phyloP scores from a whole-genome alignment of 306 rosid species.

The Pyrus bretschneideri region DNA sequence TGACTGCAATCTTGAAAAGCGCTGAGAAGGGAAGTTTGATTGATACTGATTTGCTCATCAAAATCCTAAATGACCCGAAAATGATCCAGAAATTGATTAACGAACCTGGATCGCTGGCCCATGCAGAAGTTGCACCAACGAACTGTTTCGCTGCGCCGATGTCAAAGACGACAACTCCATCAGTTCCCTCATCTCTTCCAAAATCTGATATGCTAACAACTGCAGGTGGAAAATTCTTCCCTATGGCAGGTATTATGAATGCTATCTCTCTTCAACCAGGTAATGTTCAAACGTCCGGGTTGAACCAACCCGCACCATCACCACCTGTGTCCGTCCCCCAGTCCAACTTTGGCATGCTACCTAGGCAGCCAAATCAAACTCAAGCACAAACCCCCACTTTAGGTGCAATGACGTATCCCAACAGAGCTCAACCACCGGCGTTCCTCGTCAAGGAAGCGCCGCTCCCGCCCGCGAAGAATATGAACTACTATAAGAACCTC shows the following conservation, averaged over 20 bases:
- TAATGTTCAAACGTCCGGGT: constrained; percentile 11
- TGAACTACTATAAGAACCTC: constrained; percentile 58
- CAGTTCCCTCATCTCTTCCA: constrained; percentile 15
- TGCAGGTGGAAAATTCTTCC: constrained; percentile 8
- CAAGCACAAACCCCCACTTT: constrained; percentile 21
- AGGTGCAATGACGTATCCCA: constrained; percentile 16
- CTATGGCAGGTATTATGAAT: constrained; percentile 7
- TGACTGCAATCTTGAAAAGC: constrained; percentile 35
- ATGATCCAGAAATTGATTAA: constrained; percentile 45
- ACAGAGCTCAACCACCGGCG: neutral
- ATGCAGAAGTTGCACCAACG: constrained; percentile 13
- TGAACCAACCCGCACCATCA: constrained; percentile 10
- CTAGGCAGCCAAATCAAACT: constrained; percentile 2
- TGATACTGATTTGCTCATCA: constrained; percentile 51
- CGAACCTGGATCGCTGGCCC: constrained; percentile 7
- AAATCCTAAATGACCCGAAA: constrained; percentile 51
- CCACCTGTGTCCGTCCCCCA: constrained; percentile 6
- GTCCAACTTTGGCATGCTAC: constrained; percentile 5
- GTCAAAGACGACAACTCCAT: constrained; percentile 6
- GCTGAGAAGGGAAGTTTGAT: constrained; percentile 46
- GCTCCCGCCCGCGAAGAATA: constrained; percentile 35
- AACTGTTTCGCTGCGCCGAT: neutral
- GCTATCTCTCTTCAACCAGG: constrained; percentile 22
- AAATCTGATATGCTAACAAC: constrained; percentile 12
- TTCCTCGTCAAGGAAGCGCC: constrained; percentile 9